A percentile compares a stretch with the other conserved stretches of the same genome.
Evolutionary conservation across 768 basidiomycete species (phyloP).

Genomic region (Tephrocybe sp.): DNA sequence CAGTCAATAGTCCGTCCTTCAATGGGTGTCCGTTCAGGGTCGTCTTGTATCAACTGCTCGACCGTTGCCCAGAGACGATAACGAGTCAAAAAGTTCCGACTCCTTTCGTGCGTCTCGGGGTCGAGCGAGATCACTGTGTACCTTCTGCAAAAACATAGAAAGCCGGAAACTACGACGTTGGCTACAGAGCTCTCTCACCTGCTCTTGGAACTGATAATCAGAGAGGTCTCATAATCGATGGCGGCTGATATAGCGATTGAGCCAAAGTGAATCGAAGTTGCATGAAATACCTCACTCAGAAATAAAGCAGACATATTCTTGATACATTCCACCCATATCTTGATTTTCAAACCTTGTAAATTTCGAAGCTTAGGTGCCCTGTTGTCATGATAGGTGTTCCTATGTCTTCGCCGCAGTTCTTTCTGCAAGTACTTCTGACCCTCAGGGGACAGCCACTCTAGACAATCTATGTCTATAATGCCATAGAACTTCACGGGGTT

Average conservation of each 20-base stretch:
- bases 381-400: conserved; percentile 15
- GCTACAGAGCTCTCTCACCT: background rate
- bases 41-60: conserved; percentile 37
- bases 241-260: conserved; percentile 11
- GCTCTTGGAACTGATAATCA: conserved; percentile 21
- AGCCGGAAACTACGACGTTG: background rate
- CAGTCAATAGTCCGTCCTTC: conserved; percentile 47
- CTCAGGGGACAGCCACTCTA: conserved; percentile 49
- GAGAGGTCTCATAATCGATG: conserved; percentile 14
- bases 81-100: conserved; percentile 51
- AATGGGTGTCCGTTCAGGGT: conserved; percentile 29
- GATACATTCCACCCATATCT: conserved; percentile 41
- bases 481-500: conserved; percentile 45
- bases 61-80: conserved; percentile 51
- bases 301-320: conserved; percentile 40
- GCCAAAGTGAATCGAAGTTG: background rate
- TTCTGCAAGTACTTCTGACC: conserved; percentile 40
- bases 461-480: conserved; percentile 41
- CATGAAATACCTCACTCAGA: conserved; percentile 32
- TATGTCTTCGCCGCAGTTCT: conserved; percentile 44
- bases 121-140: conserved; percentile 51
- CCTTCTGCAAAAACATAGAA: conserved; percentile 21
- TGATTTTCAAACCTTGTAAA: conserved; percentile 28
- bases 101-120: conserved; percentile 36
- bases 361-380: conserved; percentile 29